phyloP scores from a whole-genome alignment of 805 yeast genomes.

The Candida anglica region DNA sequence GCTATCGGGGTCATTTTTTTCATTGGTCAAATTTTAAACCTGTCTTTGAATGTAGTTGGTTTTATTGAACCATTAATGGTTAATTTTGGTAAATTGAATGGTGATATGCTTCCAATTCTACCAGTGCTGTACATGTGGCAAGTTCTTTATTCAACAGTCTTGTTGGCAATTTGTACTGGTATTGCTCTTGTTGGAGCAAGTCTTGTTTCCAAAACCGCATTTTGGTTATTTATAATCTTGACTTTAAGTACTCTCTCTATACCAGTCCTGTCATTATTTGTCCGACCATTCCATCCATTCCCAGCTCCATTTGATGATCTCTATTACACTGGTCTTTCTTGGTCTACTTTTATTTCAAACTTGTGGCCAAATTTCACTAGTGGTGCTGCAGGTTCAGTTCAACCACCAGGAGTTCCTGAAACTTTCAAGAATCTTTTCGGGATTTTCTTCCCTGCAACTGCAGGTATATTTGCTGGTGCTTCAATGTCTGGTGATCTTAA shows the following conservation, averaged over 20 bases:
- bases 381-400: conserved; percentile 89
- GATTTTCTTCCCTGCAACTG: conserved; percentile 95
- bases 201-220: conserved; percentile 79
- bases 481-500: conserved; percentile 94
- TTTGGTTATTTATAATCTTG: conserved; percentile 62
- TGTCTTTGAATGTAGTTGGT: conserved; percentile 93
- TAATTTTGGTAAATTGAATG: conserved; percentile 64
- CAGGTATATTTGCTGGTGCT: conserved; percentile 98
- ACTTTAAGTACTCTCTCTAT: conserved; percentile 73
- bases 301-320: conserved; percentile 42
- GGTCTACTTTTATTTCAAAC: conserved; percentile 63
- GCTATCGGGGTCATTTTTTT: conserved; percentile 93
- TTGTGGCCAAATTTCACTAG: conserved; percentile 75
- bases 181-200: conserved; percentile 79
- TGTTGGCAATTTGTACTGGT: conserved; percentile 67
- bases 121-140: conserved; percentile 72
- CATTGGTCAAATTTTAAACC: conserved; percentile 88
- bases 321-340: conserved; percentile 69
- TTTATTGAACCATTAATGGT: conserved; percentile 84
- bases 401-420: conserved; percentile 48
- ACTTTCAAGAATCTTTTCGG: conserved; percentile 87
- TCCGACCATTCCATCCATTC: conserved; percentile 51
- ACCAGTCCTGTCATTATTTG: conserved; percentile 72
- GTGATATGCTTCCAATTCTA: conserved; percentile 51
- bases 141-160: conserved; percentile 64